These are phyloP conservation scores for Sarocladium kiliense DNA, from an alignment of 2,329 filamentous ascomycete genomes.

Conservation along the genomic window DNA sequence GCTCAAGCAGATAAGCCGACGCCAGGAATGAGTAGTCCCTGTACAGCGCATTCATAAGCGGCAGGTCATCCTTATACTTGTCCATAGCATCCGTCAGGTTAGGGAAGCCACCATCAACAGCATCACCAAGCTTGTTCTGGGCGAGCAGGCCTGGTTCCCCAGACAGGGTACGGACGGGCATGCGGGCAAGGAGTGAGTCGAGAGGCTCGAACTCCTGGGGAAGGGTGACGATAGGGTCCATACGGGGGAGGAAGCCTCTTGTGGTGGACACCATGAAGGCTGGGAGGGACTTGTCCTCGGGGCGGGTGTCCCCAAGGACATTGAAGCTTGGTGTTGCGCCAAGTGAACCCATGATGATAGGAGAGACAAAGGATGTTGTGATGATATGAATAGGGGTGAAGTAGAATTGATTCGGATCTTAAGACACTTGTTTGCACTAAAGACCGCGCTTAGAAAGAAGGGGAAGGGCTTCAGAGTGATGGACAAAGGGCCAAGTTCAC, in stretches of 20 bases:
- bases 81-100: constrained; percentile 72
- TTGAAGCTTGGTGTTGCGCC: constrained; percentile 35
- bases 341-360: constrained; percentile 30
- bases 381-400: background rate
- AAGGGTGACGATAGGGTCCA: constrained; percentile 56
- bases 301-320: constrained; percentile 54
- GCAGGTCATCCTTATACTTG: constrained; percentile 66
- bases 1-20: constrained; percentile 85
- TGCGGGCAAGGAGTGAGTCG: constrained; percentile 65
- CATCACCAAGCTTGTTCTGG: constrained; percentile 65
- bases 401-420: too few relatives aligned
- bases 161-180: constrained; percentile 72
- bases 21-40: constrained; percentile 89
- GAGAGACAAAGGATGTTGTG: background rate
- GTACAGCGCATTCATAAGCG: constrained; percentile 79
- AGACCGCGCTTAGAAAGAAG: too few relatives aligned
- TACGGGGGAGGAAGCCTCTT: constrained; percentile 68
- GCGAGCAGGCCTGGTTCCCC: constrained; percentile 76
- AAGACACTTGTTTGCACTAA: too few relatives aligned
- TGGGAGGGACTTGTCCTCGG: constrained; percentile 53
- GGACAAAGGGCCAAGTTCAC: background rate
- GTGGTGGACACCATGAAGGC: constrained; percentile 77
- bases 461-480: background rate
- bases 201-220: constrained; percentile 70
- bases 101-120: constrained; percentile 66